Evolutionary conservation across 2,329 filamentous ascomycete genomes (phyloP), one percentile per base, ranked within the genome.

Genomic region (Epichloe baconii): DNA sequence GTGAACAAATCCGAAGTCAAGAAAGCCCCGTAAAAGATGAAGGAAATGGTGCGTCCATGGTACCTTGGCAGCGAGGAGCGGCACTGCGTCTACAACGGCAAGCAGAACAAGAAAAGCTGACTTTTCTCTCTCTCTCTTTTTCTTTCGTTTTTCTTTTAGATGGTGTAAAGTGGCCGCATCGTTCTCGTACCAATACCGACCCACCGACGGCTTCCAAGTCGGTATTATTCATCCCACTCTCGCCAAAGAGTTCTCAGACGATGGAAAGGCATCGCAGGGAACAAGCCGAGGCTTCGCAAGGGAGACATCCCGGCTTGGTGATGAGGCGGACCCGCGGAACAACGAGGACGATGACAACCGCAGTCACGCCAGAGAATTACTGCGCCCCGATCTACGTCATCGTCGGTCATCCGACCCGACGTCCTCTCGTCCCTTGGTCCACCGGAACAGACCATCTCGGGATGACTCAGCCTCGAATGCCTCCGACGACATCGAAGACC

Each of bases 181-280:
- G 15, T 19, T 23, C 36, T 15, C 44, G 47, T n/a, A 23, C 44
- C 15, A 21, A 35, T 35, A 48, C 41, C 8, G 47, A 44, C 8
- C 43, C 45, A n/a, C 34, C 44, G 1, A 34, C 40, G 15, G 53
- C 55, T 11, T 53, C 64, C 21, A 74, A 74, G 53, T 70, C 70
- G 1, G 73, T 77, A 1, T 57, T 63, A 2, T 78, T 76, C 50
- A 67, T 70, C 2, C 74, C 75, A 0, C 58, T 78, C 41, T 77
- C 74, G 3, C 75, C 75, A 0, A 69, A 72, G 49, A 76, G 73
- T 15, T 70, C 70, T 0, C 67, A 62, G 50, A 75, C 73, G 0
- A 69, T 76, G 58, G 62, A 66, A 19, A 61, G 65, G 26, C 73
- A 74, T 53, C 68, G 60, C 40, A 59, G 60, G 36, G 62, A 66